These are phyloP conservation scores for Nicotiana noctiflora DNA, from an alignment of 257 asterid species.

Conservation along the genomic window DNA sequence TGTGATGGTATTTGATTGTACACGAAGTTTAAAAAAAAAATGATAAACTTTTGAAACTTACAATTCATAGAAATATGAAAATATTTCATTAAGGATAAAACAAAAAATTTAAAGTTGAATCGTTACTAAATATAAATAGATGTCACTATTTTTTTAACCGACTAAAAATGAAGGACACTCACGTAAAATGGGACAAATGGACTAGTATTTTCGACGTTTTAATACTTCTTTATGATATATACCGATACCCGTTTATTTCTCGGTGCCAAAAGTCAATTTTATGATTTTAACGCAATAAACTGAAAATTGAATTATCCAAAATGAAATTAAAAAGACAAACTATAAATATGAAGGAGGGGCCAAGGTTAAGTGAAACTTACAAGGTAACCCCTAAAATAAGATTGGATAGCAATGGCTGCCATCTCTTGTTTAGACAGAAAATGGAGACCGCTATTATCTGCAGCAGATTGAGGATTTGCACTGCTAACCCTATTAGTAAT, in stretches of 20 bases:
- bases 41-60: no score
- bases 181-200: no score
- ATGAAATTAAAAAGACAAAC: not conserved
- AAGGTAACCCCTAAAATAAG: constrained; percentile 64
- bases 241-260: not conserved
- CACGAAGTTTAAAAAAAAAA: accelerated
- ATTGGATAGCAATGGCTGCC: constrained; percentile 68
- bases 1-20: no score
- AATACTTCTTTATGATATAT: no score
- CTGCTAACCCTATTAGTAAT: not conserved
- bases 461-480: not conserved
- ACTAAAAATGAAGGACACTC: no score
- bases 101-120: no score
- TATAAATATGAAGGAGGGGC: not conserved
- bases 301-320: not conserved
- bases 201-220: no score
- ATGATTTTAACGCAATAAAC: not conserved
- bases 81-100: no score
- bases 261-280: not conserved
- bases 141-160: no score
- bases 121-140: no score
- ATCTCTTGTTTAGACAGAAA: constrained; percentile 40
- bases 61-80: no score
- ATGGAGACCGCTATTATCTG: not conserved
- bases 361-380: constrained; percentile 21